Evolutionary conservation across 805 yeast genomes (phyloP).

Genomic region (Zygotorulaspora florentina): DNA sequence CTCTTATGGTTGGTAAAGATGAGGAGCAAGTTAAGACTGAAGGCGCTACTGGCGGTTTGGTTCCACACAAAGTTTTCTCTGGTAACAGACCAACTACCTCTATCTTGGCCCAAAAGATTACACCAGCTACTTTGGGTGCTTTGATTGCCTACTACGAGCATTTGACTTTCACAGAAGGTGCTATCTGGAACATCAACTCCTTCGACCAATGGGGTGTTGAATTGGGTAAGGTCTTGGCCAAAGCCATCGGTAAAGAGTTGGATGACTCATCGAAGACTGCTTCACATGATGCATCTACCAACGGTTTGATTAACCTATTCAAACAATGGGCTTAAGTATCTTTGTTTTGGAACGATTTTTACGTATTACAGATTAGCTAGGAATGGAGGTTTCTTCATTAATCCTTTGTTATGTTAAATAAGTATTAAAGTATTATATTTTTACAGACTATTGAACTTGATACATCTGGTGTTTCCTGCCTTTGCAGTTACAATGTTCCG

Average conservation of each 20-base stretch:
- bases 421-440: background rate
- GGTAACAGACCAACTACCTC: slow-evolving; percentile 99
- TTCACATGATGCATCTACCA: slow-evolving; percentile 86
- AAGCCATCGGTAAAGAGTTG: slow-evolving; percentile 88
- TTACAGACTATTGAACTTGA: too few species aligned
- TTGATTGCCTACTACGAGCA: slow-evolving; percentile 98
- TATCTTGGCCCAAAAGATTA: slow-evolving; percentile 89
- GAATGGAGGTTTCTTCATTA: too few species aligned
- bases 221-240: slow-evolving; percentile 96
- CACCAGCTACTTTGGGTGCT: slow-evolving; percentile 95
- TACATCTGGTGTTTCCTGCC: too few species aligned
- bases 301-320: slow-evolving; percentile 91
- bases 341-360: slow-evolving; percentile 5
- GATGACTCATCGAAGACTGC: slow-evolving; percentile 53
- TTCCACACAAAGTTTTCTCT: slow-evolving; percentile 93
- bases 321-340: slow-evolving; percentile 61
- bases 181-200: slow-evolving; percentile 98
- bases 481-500: too few species aligned
- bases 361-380: slow-evolving; percentile 4
- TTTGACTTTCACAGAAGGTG: slow-evolving; percentile 96
- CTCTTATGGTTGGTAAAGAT: slow-evolving; percentile 93
- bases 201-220: slow-evolving; percentile 99
- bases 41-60: slow-evolving; percentile 79
- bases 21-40: slow-evolving; percentile 79
- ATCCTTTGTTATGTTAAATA: too few species aligned